phyloP scores from a whole-genome alignment of 345 rosid species.

The Salix udensis region DNA sequence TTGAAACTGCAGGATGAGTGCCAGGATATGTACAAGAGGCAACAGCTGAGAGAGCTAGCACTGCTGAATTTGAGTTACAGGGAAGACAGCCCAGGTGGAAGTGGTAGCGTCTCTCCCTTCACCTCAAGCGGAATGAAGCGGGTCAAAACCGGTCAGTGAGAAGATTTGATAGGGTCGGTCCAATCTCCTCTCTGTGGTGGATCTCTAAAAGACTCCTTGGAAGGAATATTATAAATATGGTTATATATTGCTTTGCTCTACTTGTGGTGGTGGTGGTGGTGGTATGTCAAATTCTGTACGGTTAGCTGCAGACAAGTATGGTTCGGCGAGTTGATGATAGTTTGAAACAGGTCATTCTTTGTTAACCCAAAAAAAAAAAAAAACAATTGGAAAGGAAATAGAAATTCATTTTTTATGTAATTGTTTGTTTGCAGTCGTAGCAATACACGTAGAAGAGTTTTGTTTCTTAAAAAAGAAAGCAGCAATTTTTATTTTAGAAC shows the following conservation, averaged over 20 bases:
- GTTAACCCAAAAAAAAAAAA: background rate
- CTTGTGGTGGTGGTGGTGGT: background rate
- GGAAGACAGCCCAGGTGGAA: constrained; percentile 89
- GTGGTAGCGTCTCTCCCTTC: constrained; percentile 86
- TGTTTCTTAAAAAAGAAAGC: background rate
- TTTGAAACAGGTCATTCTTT: background rate
- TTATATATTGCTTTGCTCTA: background rate
- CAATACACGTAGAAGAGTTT: background rate
- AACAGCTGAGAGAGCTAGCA: constrained; percentile 86
- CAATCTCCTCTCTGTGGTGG: background rate
- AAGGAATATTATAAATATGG: constrained; percentile 1
- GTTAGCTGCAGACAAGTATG: constrained; percentile 16
- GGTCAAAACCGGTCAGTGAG: constrained; percentile 76
- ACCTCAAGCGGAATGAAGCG: constrained; percentile 87
- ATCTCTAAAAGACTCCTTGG: background rate
- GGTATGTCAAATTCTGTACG: constrained; percentile 29
- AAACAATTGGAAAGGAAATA: background rate
- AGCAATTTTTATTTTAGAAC: background rate
- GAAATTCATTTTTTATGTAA: background rate
- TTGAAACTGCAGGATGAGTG: constrained; percentile 67
- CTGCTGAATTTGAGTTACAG: constrained; percentile 73
- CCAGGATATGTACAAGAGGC: constrained; percentile 83
- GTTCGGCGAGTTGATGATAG: background rate
- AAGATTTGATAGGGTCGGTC: background rate
- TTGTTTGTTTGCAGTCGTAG: background rate